A percentile compares a stretch with the other conserved stretches of the same genome.
phyloP scores from a whole-genome alignment of 148 eudicot genomes.

The Chenopodium berlandieri region DNA sequence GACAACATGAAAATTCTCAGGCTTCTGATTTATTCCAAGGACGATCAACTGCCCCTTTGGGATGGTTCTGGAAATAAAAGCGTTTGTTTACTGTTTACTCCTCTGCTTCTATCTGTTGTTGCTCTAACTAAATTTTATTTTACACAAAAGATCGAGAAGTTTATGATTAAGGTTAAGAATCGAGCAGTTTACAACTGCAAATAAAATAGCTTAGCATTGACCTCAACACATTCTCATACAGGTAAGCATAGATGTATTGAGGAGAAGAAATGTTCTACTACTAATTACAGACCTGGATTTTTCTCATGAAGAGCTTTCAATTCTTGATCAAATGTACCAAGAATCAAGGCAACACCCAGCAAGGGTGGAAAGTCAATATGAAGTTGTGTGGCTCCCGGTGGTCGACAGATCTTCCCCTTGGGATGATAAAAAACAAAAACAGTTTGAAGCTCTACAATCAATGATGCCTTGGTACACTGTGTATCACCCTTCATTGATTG shows the following conservation, averaged over 20 bases:
- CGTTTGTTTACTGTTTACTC: conserved; percentile 34
- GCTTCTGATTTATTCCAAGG: conserved; percentile 49
- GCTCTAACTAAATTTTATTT: not conserved
- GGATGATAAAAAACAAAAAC: conserved; percentile 36
- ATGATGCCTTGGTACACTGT: conserved; percentile 66
- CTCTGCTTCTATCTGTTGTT: not conserved
- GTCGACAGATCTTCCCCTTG: conserved; percentile 42
- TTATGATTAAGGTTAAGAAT: not conserved
- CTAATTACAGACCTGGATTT: conserved; percentile 66
- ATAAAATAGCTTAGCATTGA: not conserved
- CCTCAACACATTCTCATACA: conserved; percentile 20
- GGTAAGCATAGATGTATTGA: conserved; percentile 50
- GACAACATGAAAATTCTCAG: conserved; percentile 65
- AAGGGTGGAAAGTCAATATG: conserved; percentile 55
- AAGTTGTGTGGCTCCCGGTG: conserved; percentile 77
- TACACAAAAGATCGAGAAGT: not conserved
- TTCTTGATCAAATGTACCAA: conserved; percentile 61
- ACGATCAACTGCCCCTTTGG: conserved; percentile 57
- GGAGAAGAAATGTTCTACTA: conserved; percentile 56
- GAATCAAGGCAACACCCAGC: conserved; percentile 48
- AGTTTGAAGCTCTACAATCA: conserved; percentile 41
- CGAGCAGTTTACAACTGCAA: not conserved
- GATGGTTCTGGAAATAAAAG: conserved; percentile 49
- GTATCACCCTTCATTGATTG: conserved; percentile 54
- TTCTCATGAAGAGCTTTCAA: conserved; percentile 53